Conservation (phyloP, 768 basidiomycete species). For the Megacollybia marginata region DNA sequence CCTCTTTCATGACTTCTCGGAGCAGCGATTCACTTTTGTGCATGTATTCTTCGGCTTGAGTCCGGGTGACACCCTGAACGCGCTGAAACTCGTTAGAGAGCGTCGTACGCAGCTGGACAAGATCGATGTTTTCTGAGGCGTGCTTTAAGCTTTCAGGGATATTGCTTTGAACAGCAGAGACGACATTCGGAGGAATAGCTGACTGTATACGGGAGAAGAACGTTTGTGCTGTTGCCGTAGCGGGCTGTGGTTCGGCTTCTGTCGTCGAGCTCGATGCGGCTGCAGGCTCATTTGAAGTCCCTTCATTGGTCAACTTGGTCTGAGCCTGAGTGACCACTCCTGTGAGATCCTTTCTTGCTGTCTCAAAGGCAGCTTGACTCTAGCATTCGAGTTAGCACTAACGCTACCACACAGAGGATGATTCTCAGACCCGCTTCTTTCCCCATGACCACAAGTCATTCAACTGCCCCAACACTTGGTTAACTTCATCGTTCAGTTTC, state of each 20-base stretch:
- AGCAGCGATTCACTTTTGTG: slow-evolving; percentile 63
- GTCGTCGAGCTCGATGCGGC: slow-evolving; percentile 15
- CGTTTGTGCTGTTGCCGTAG: slow-evolving; percentile 28
- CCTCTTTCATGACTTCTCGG: slow-evolving; percentile 69
- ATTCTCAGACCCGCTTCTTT: slow-evolving; percentile 66
- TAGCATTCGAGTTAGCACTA: slow-evolving; percentile 19
- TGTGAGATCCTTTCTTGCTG: slow-evolving; percentile 65
- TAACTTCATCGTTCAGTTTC: slow-evolving; percentile 80
- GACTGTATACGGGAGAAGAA: slow-evolving; percentile 68
- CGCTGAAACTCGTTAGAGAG: slow-evolving; percentile 61
- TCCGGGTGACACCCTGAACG: slow-evolving; percentile 66
- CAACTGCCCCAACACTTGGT: slow-evolving; percentile 82
- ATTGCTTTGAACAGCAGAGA: slow-evolving; percentile 57
- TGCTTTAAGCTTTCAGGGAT: slow-evolving; percentile 62
- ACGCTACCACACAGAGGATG: background rate
- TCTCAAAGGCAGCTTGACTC: slow-evolving; percentile 64
- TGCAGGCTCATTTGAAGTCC: slow-evolving; percentile 17
- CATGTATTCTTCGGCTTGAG: slow-evolving; percentile 80
- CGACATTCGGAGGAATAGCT: slow-evolving; percentile 68
- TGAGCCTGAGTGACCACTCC: slow-evolving; percentile 76
- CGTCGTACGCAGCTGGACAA: slow-evolving; percentile 59
- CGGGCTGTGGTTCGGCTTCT: slow-evolving; percentile 6
- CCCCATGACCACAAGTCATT: slow-evolving; percentile 88
- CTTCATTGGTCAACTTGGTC: slow-evolving; percentile 48
- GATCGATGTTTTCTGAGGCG: slow-evolving; percentile 55